phyloP scores from a whole-genome alignment of 306 rosid genomes.

The Castanea mollissima region DNA sequence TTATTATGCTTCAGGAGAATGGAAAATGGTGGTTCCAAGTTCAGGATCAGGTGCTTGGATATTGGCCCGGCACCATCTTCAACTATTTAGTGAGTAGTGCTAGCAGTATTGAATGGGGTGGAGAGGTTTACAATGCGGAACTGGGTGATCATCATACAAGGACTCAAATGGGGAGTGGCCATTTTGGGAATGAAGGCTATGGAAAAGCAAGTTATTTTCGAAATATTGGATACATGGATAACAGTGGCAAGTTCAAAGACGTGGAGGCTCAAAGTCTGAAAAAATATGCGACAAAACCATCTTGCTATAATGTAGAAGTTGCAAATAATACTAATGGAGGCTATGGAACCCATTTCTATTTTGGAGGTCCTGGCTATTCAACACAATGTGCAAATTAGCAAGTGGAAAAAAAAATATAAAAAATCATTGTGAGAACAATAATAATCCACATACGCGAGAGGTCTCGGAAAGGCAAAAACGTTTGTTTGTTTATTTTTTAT shows the following conservation, averaged over 20 bases:
- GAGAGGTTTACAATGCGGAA: conserved; percentile 13
- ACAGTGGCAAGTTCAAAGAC: neutral
- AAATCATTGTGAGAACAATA: too few species aligned
- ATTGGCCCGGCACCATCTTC: conserved; percentile 27
- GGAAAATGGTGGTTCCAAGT: conserved; percentile 32
- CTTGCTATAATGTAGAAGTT: conserved; percentile 6
- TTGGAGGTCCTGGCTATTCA: conserved; percentile 28
- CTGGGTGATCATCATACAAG: conserved; percentile 4
- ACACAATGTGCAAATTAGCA: neutral
- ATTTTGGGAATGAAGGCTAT: conserved; percentile 17
- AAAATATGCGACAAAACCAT: conserved; percentile 2
- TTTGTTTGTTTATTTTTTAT: too few species aligned
- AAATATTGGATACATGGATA: conserved; percentile 7
- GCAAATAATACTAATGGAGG: neutral
- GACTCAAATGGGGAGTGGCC: conserved; percentile 39
- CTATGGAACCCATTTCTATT: conserved; percentile 12
- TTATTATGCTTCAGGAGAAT: neutral
- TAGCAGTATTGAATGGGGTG: neutral
- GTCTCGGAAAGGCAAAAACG: too few species aligned
- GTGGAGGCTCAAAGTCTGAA: neutral
- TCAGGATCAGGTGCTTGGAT: conserved; percentile 15
- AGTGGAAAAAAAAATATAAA: neutral
- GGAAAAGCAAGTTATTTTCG: conserved; percentile 21
- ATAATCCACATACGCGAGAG: too few species aligned
- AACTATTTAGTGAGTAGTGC: neutral